phyloP scores from a whole-genome alignment of 345 rosid genomes.

The Physaria fendleri region DNA sequence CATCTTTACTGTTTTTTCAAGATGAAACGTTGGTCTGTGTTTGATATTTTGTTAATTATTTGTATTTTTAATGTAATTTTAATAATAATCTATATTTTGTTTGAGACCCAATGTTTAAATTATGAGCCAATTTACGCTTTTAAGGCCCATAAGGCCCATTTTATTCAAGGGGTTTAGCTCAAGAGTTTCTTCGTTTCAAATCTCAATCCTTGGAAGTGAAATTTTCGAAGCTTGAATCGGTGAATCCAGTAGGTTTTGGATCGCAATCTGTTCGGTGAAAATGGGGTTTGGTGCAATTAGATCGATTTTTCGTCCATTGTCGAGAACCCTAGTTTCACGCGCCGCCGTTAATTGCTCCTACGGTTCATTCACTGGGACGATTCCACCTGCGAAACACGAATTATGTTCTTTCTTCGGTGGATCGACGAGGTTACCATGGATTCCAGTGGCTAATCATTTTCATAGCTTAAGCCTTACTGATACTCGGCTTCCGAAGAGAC shows the following conservation, averaged over 20 bases:
- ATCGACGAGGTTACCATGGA: constrained; percentile 34
- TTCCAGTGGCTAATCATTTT: constrained; percentile 29
- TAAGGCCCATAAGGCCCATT: constrained; percentile 5
- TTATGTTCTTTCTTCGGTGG: constrained; percentile 19
- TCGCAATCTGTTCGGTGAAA: constrained; percentile 21
- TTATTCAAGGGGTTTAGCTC: constrained; percentile 26
- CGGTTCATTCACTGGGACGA: constrained; percentile 18
- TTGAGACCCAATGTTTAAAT: background rate
- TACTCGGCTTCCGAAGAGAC: constrained; percentile 63
- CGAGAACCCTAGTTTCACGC: constrained; percentile 40
- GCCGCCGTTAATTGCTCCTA: constrained; percentile 19
- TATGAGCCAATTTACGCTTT: background rate
- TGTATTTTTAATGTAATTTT: constrained; percentile 17
- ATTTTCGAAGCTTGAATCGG: constrained; percentile 10
- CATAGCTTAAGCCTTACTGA: constrained; percentile 66
- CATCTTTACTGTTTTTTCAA: constrained; percentile 19
- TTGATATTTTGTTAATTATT: constrained; percentile 7
- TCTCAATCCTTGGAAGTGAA: background rate
- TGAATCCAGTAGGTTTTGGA: background rate
- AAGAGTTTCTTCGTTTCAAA: background rate
- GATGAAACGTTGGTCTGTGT: constrained; percentile 25
- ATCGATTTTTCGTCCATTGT: constrained; percentile 40
- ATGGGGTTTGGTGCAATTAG: constrained; percentile 56
- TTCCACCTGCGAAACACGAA: constrained; percentile 17
- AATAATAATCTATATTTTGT: background rate